Percentiles rank a stretch among this genome's conserved stretches.
phyloP scores from a whole-genome alignment of 208 protist species.

The Trypanosomatidae sp. region DNA sequence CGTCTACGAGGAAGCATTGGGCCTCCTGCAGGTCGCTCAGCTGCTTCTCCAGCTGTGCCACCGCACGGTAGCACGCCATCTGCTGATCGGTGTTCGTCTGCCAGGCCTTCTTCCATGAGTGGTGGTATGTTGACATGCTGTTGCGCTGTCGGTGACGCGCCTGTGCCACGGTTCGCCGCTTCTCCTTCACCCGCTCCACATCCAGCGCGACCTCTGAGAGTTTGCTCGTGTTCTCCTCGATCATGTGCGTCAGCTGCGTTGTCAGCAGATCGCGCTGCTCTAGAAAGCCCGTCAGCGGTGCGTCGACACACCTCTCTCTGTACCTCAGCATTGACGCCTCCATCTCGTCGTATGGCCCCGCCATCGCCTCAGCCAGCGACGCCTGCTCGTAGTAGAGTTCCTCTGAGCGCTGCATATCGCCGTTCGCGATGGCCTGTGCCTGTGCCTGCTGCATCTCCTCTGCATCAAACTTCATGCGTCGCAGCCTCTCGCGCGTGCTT shows the following conservation, averaged over 20 bases:
- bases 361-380: conserved; percentile 66
- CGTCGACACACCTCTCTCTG: conserved; percentile 25
- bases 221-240: conserved; percentile 11
- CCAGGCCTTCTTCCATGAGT: conserved; percentile 50
- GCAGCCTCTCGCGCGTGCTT: conserved; percentile 57
- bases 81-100: conserved; percentile 67
- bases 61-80: conserved; percentile 54
- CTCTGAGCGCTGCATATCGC: conserved; percentile 82
- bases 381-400: conserved; percentile 80
- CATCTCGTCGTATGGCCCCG: conserved; percentile 51
- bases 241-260: conserved; percentile 8
- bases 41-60: conserved; percentile 74
- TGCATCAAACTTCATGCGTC: conserved; percentile 70
- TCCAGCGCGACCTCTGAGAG: conserved; percentile 35
- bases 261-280: conserved; percentile 30
- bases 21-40: conserved; percentile 50
- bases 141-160: conserved; percentile 37
- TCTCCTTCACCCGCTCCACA: conserved; percentile 33
- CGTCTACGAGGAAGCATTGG: conserved; percentile 43
- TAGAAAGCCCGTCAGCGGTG: conserved; percentile 28
- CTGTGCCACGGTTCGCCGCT: conserved; percentile 27
- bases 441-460: conserved; percentile 77
- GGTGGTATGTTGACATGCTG: conserved; percentile 34
- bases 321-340: conserved; percentile 48
- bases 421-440: conserved; percentile 68